A percentile compares a stretch with the other conserved stretches of the same genome.
These are phyloP conservation scores for Ambrosia trifida DNA, from an alignment of 129 eudicot species.

Conservation along the genomic window DNA sequence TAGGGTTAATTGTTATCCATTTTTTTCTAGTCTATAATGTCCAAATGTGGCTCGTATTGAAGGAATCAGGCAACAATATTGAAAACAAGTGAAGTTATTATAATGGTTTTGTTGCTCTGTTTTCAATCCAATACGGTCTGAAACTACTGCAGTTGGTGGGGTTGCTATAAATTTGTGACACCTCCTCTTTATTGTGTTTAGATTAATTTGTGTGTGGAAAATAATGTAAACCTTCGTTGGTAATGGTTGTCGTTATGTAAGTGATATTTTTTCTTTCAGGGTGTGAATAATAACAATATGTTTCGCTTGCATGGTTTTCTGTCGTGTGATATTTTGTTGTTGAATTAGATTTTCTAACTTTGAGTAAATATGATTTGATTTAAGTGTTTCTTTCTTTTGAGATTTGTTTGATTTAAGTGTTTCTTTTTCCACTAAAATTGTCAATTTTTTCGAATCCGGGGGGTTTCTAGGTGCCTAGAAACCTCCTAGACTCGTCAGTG, in stretches of 20 bases:
- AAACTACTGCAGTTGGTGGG: constrained; percentile 22
- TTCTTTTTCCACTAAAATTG: too few species aligned
- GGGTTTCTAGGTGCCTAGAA: too few species aligned
- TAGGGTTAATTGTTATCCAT: constrained; percentile 25
- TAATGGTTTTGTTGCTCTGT: constrained; percentile 7
- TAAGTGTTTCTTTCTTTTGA: too few species aligned
- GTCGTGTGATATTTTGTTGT: too few species aligned
- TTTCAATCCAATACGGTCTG: constrained; percentile 22
- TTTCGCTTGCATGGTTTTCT: not conserved
- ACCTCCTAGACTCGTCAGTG: too few species aligned
- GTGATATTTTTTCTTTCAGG: constrained; percentile 32
- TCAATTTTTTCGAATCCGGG: too few species aligned
- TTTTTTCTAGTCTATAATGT: constrained; percentile 15
- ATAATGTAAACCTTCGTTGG: constrained; percentile 35
- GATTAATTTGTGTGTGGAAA: constrained; percentile 37
- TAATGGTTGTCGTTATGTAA: constrained; percentile 5
- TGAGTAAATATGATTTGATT: too few species aligned
- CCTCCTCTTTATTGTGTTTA: constrained; percentile 19
- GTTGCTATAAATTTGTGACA: constrained; percentile 27
- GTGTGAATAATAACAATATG: constrained; percentile 33
- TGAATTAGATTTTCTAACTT: too few species aligned
- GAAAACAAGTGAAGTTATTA: not conserved
- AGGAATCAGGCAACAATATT: constrained; percentile 23
- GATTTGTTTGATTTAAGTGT: too few species aligned
- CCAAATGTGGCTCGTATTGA: constrained; percentile 19